Base-by-base conservation (phyloP, 371 early-diverging fungal species). In the Choanephora cucurbitarum region DNA sequence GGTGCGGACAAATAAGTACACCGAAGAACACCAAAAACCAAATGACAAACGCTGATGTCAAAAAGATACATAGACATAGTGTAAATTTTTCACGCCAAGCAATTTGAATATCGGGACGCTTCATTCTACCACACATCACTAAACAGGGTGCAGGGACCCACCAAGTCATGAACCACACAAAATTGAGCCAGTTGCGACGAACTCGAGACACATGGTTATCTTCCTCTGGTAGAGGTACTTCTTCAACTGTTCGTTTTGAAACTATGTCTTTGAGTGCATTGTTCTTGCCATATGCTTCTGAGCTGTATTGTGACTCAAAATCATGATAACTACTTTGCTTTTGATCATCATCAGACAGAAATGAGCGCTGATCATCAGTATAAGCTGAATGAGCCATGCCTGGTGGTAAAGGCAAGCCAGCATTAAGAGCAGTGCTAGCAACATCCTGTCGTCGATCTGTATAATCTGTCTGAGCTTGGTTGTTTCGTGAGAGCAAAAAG, bases 111-210 rank as follows among this genome's bases (percentile, higher is more conserved):
- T 97, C 96, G 17, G 68, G 69, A 9, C 85, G 84, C 56, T 84
- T 83, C 86, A 93, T 92, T 37, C 82, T 72, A 53, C 90, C 92
- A 62, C 88, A 83, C 50, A 64, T 66, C 19, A 62, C 55, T 54
- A 94, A 62, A 46, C 80, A 82, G 6, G 72, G 78, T n/a, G 84
- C 75, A 4, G 93, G 94, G 5, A 93, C 76, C 90, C 93, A 94
- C 89, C 91, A 94, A 1, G 98, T 97, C 40, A 91, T 70, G 7
- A 78, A 55, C 91, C 91, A 94, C 0, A 92, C 91, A 62, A 88
- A 75, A 37, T 77, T 72, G 8, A 96, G 70, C 98, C 98, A 97
- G 56, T 83, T 74, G 6, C 72, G 70, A 52, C 89, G 78, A 5
- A 71, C 82, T 52, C 62, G 71, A 62, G 58, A 83, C 66, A 65